phyloP scores from a whole-genome alignment of 768 basidiomycete genomes.

The Erythrobasidium yunnanense region DNA sequence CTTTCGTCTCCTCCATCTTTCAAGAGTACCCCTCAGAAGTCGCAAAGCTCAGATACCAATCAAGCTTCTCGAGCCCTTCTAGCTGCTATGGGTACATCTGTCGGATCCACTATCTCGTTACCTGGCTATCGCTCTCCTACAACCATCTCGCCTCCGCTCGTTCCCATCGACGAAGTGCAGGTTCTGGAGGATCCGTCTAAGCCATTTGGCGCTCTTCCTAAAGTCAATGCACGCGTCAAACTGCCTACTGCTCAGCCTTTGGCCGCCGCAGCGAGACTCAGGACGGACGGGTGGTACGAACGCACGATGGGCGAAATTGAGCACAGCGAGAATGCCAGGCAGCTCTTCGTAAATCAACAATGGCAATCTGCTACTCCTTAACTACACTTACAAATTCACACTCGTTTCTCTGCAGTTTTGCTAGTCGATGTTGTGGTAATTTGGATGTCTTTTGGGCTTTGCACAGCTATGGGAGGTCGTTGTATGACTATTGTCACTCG shows the following conservation, averaged over 20 bases:
- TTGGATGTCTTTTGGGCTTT: background rate
- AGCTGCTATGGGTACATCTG: background rate
- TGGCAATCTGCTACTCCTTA: background rate
- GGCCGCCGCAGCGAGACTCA: background rate
- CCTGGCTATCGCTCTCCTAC: slow-evolving; percentile 4
- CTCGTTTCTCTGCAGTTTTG: background rate
- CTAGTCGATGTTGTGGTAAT: background rate
- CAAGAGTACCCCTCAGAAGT: background rate
- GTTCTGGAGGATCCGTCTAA: too few species aligned
- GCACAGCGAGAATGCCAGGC: background rate
- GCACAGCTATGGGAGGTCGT: too few species aligned
- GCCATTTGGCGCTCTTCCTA: too few species aligned
- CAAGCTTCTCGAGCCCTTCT: background rate
- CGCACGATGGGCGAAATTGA: background rate
- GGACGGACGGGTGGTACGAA: background rate
- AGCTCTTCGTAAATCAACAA: background rate
- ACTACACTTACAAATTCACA: background rate
- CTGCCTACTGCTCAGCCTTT: background rate
- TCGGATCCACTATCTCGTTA: background rate
- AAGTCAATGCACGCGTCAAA: background rate
- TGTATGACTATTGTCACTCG: too few species aligned
- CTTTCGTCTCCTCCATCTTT: background rate
- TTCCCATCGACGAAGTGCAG: too few species aligned
- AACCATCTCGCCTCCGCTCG: too few species aligned
- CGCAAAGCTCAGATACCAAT: background rate